Percentiles rank a stretch among this genome's conserved stretches.
Conservation (phyloP, 208 protist species). For the Tritrichomonas musculus region DNA sequence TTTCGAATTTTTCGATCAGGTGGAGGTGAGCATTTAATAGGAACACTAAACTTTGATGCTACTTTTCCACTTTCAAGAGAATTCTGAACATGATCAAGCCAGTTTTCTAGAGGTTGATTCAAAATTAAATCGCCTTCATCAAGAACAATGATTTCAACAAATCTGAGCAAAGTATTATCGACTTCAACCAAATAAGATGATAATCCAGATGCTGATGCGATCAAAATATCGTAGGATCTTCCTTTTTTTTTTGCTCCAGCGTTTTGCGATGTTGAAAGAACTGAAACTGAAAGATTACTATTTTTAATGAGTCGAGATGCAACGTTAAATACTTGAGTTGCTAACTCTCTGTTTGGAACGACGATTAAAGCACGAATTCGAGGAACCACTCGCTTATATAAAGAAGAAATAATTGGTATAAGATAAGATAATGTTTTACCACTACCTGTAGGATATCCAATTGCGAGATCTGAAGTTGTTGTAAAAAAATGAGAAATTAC, state of each 20-base stretch:
- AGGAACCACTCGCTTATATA: constrained; percentile 74
- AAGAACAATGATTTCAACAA: constrained; percentile 66
- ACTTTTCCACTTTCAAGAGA: background rate
- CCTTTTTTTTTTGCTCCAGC: constrained; percentile 79
- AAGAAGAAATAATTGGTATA: constrained; percentile 77
- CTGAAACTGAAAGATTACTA: constrained; percentile 65
- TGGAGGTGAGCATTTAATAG: background rate
- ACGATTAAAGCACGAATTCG: constrained; percentile 91
- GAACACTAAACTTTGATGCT: background rate
- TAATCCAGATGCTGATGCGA: constrained; percentile 91
- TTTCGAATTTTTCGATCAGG: background rate
- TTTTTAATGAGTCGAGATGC: constrained; percentile 62
- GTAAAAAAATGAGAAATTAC: background rate
- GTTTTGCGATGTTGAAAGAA: constrained; percentile 92
- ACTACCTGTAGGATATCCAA: constrained; percentile 70
- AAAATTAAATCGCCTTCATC: constrained; percentile 84
- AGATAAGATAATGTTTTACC: constrained; percentile 97
- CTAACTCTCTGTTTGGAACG: constrained; percentile 92
- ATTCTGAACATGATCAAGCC: background rate
- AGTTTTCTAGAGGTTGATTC: constrained; percentile 11
- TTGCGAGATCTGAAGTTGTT: background rate
- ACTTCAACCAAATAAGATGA: constrained; percentile 92
- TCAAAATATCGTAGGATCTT: constrained; percentile 84
- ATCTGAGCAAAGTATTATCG: constrained; percentile 35
- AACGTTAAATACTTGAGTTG: constrained; percentile 96